Conservation (phyloP, 106 monocot species). For the Dendrobium catenatum region DNA sequence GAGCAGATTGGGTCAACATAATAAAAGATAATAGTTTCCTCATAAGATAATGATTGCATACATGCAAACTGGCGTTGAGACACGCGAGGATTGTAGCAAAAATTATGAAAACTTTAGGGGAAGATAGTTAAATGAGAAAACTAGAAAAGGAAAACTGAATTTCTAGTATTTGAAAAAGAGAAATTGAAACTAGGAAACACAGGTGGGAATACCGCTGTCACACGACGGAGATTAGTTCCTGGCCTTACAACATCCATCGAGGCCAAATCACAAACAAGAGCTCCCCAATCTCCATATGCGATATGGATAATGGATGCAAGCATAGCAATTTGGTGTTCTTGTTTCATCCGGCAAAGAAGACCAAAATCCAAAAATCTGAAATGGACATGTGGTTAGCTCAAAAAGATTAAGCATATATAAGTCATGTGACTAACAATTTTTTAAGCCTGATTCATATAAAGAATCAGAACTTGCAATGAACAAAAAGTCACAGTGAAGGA, state of each 20-base stretch:
- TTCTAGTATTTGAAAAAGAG: background rate
- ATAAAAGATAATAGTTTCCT: background rate
- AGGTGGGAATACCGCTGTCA: constrained; percentile 54
- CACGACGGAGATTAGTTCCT: constrained; percentile 48
- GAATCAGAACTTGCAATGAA: background rate
- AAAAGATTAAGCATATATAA: background rate
- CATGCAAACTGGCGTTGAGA: background rate
- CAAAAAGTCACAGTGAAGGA: background rate
- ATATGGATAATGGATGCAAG: constrained; percentile 88
- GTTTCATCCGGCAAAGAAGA: constrained; percentile 89
- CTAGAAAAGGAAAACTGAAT: background rate
- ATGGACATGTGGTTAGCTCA: constrained; percentile 4
- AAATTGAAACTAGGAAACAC: background rate
- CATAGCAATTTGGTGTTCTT: constrained; percentile 88
- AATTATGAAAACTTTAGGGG: background rate
- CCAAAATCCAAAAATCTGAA: constrained; percentile 97
- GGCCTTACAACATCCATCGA: constrained; percentile 79
- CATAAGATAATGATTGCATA: background rate
- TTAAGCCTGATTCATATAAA: background rate
- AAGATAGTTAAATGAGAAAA: background rate
- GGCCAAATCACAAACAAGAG: constrained; percentile 73
- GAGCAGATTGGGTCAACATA: background rate
- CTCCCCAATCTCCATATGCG: constrained; percentile 79
- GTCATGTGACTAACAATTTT: background rate
- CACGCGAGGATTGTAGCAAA: background rate